A percentile compares a stretch with the other conserved stretches of the same genome.
Evolutionary conservation across 2,329 filamentous ascomycete genomes (phyloP).

Genomic region (Penicillium sp.): DNA sequence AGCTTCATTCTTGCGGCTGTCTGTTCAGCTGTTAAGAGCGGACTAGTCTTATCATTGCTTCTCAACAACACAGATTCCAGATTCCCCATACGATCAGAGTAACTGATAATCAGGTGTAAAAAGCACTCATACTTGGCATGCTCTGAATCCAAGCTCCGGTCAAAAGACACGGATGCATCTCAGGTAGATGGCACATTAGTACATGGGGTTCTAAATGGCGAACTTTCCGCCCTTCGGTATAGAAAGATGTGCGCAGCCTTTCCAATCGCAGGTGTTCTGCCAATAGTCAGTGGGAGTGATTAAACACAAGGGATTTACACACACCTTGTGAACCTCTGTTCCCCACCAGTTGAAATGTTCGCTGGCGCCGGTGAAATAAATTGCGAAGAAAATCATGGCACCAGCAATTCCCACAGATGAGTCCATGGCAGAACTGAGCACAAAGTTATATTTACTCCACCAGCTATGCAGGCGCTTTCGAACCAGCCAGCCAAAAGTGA

Average conservation of each 20-base stretch:
- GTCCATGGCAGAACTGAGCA: conserved; percentile 66
- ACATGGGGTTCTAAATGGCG: neutral
- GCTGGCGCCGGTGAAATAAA: conserved; percentile 25
- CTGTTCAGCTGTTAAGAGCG: neutral
- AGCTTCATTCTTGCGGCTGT: neutral
- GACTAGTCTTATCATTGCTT: neutral
- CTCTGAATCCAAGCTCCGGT: neutral
- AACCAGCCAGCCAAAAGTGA: conserved; percentile 62
- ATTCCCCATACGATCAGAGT: neutral
- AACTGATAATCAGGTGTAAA: neutral
- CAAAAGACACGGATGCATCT: neutral
- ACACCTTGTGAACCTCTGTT: conserved; percentile 24
- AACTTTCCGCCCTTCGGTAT: conserved; percentile 17
- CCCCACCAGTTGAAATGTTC: conserved; percentile 26
- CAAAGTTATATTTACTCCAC: conserved; percentile 73
- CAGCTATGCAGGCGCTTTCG: conserved; percentile 60
- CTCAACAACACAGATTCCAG: neutral
- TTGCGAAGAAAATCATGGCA: conserved; percentile 26
- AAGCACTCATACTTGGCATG: neutral
- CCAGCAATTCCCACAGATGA: conserved; percentile 25
- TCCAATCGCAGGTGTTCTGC: conserved; percentile 25
- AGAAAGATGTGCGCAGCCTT: conserved; percentile 18
- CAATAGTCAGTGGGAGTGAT: neutral
- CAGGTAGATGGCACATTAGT: neutral
- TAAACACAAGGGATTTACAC: neutral